phyloP scores from a whole-genome alignment of 2,329 filamentous ascomycete species.

The Alternaria rosae region DNA sequence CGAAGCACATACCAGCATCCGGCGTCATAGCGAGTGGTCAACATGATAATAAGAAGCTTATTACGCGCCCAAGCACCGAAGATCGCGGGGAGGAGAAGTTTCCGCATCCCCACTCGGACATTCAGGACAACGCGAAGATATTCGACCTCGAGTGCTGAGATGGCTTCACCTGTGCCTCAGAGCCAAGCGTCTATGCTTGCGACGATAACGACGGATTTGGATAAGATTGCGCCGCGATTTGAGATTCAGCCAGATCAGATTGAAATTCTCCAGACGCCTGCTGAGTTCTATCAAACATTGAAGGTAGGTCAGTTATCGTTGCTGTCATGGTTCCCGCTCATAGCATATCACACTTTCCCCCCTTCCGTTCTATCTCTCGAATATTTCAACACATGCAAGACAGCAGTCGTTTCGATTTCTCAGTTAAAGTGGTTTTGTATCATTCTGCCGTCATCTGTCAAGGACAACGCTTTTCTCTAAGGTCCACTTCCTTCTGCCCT shows the following conservation, averaged over 20 bases:
- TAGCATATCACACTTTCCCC: neutral
- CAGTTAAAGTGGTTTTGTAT: neutral
- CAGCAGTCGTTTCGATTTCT: neutral
- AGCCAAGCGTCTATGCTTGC: slow-evolving; percentile 65
- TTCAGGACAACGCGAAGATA: slow-evolving; percentile 39
- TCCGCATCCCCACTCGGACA: slow-evolving; percentile 23
- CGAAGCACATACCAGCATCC: slow-evolving; percentile 3
- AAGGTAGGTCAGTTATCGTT: slow-evolving; percentile 66
- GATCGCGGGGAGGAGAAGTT: slow-evolving; percentile 21
- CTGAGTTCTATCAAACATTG: slow-evolving; percentile 89
- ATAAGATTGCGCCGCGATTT: slow-evolving; percentile 89
- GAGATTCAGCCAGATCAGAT: slow-evolving; percentile 83
- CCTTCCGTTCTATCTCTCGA: neutral
- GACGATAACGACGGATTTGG: slow-evolving; percentile 75
- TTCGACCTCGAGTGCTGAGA: slow-evolving; percentile 42
- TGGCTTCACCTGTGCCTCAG: slow-evolving; percentile 40
- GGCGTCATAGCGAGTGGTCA: neutral
- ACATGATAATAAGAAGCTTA: slow-evolving; percentile 47
- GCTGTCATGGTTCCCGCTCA: too few relatives aligned
- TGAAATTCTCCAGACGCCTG: slow-evolving; percentile 76
- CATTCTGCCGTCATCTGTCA: neutral
- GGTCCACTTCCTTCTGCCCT: neutral
- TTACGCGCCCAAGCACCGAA: slow-evolving; percentile 34
- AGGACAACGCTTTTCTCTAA: neutral
- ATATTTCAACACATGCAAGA: neutral